Conservation (phyloP, 164 flowering plant species). For the Piper longum region DNA sequence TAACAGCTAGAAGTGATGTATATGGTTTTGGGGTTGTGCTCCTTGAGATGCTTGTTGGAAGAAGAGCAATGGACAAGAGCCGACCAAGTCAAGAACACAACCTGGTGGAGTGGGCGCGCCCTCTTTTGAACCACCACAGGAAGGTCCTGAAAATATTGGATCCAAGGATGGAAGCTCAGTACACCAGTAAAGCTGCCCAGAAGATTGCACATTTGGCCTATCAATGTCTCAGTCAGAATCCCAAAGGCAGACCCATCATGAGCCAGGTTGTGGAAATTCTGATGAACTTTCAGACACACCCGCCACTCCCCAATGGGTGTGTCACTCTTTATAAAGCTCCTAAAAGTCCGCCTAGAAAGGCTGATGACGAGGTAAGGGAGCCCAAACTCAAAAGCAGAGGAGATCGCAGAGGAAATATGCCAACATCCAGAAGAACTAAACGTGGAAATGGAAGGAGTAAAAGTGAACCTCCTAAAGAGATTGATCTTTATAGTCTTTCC, state of each 20-base stretch:
- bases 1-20: conserved; percentile 86
- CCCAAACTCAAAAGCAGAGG: conserved; percentile 2
- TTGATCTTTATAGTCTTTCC: conserved; percentile 17
- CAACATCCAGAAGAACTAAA: conserved; percentile 1
- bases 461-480: conserved; percentile 33
- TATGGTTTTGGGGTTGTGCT: conserved; percentile 95
- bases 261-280: conserved; percentile 71
- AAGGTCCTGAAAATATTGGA: conserved; percentile 63
- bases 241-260: conserved; percentile 85
- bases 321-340: conserved; percentile 53
- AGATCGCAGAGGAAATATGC: conserved; percentile 6
- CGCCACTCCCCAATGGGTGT: conserved; percentile 16
- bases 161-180: conserved; percentile 89
- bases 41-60: conserved; percentile 85
- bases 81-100: conserved; percentile 83
- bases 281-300: conserved; percentile 32
- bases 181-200: conserved; percentile 34
- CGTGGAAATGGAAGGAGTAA: conserved; percentile 29
- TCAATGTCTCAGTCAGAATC: conserved; percentile 86
- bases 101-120: conserved; percentile 94
- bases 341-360: conserved; percentile 9
- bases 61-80: conserved; percentile 81
- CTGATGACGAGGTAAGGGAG: conserved; percentile 1
- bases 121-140: conserved; percentile 56
- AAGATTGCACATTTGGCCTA: conserved; percentile 80